Evolutionary conservation across 148 eudicot genomes (phyloP), one percentile per base, ranked within the genome.

Genomic region (Tetragonia tetragonoides): DNA sequence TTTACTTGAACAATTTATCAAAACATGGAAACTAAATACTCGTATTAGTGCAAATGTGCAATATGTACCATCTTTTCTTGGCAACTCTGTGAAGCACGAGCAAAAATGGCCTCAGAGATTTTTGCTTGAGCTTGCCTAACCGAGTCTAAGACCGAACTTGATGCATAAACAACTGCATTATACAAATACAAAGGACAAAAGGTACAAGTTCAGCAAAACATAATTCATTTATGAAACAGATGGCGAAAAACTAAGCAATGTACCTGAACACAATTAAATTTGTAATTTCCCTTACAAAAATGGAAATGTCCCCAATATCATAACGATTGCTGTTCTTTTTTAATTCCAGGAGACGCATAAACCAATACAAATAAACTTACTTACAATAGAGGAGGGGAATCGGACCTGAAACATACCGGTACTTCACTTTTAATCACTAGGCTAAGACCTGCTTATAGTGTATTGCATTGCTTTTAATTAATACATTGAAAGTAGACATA

Each of bases 61-160:
- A 14, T 37, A 39, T 21, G 60, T 54, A 79, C 90, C 87, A 39
- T 75, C 64, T 79, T 85, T 12, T 80, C 77, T 66, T 87, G 64
- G 77, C 91, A 88, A 15, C 82, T 46, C 23, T 66, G 61, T 62
- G 82, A 70, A 6, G 89, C 93, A 3, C 88, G 93, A 39, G 85
- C 49, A 24, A 87, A 77, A 38, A 90, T 78, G 3, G 68, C 75
- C 1, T 86, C 80, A 39, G 90, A 86, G 62, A 77, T 77, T 73
- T 85, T 63, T 40, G 74, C 81, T 74, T 86, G 91, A 24, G 86
- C 90, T 57, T 88, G 81, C 79, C 61, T 79, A 14, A 85, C 87
- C 2, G 88, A 77, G 3, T 90, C 87, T 56, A 87, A 49, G 78
- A 87, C 84, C 9, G 79, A 24, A 15, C 85, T 42, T 66, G 89